Evolutionary conservation across 2,329 filamentous ascomycete genomes (phyloP).

Genomic region (Epichloe bromicola): DNA sequence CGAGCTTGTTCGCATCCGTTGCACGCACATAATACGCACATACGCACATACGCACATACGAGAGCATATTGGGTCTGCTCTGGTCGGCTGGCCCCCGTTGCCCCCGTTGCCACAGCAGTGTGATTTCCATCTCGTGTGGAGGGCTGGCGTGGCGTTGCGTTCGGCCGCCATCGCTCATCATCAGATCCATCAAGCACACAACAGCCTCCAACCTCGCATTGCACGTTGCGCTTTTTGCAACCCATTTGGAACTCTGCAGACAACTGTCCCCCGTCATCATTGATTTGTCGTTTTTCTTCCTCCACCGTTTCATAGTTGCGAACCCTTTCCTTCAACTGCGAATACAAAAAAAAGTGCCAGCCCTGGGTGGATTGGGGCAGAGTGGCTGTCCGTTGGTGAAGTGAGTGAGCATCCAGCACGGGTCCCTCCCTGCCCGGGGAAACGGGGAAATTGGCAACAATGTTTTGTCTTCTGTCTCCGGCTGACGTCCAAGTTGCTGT

Average conservation of each 20-base stretch:
- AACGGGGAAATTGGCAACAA: background rate
- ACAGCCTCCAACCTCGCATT: background rate
- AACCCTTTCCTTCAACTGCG: background rate
- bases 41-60: background rate
- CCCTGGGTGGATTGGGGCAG: background rate
- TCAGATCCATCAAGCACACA: background rate
- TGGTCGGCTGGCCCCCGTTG: background rate
- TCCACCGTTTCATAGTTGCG: background rate
- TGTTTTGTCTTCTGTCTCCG: constrained; percentile 1
- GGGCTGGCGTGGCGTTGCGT: background rate
- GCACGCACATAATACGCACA: background rate
- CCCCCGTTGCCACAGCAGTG: background rate
- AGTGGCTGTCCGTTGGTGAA: background rate
- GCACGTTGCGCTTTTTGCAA: background rate
- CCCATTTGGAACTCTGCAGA: background rate
- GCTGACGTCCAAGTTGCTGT: constrained; percentile 2
- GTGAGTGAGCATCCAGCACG: background rate
- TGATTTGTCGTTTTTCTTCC: background rate
- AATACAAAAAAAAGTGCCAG: background rate
- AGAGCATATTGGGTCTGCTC: background rate
- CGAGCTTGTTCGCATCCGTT: background rate
- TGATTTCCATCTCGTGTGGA: background rate
- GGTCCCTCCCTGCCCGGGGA: background rate
- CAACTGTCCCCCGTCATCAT: background rate
- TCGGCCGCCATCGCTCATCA: background rate